These are phyloP conservation scores for Saccharomyces hybrid DNA, from an alignment of 1,139 yeast species.

Conservation along the genomic window DNA sequence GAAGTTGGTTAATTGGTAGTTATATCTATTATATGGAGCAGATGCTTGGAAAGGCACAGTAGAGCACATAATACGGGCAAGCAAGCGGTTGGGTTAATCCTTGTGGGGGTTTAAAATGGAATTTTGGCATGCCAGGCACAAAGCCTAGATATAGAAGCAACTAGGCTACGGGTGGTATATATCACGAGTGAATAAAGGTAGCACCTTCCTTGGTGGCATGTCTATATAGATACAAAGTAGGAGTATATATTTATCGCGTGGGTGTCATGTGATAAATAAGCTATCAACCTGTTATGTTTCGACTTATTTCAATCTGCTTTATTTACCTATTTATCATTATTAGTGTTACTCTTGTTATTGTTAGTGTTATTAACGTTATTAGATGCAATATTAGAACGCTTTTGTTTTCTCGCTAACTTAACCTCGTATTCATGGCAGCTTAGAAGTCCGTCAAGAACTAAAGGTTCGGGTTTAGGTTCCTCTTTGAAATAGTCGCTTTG, in stretches of 20 bases:
- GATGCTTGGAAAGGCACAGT: slow-evolving; percentile 14
- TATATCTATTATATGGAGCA: slow-evolving; percentile 27
- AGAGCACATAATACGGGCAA: neutral
- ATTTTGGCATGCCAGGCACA: neutral
- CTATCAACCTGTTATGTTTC: neutral
- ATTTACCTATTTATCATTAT: neutral
- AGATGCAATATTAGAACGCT: neutral
- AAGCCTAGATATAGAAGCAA: neutral
- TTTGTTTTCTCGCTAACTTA: slow-evolving; percentile 59
- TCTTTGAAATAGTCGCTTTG: slow-evolving; percentile 62
- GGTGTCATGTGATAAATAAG: neutral
- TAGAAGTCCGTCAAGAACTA: slow-evolving; percentile 47
- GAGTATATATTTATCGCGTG: too few species aligned
- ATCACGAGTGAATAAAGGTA: neutral
- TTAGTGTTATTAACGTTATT: neutral
- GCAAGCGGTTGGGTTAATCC: neutral
- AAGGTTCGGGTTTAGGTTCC: slow-evolving; percentile 56
- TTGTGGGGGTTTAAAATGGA: neutral
- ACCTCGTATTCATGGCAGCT: slow-evolving; percentile 96
- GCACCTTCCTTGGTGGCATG: neutral
- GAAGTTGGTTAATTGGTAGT: slow-evolving; percentile 30
- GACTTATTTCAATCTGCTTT: neutral
- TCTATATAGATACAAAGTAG: too few species aligned
- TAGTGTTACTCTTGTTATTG: too few species aligned
- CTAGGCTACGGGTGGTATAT: neutral